A percentile compares a stretch with the other conserved stretches of the same genome.
These are phyloP conservation scores for Solanum appendiculatum DNA, from an alignment of 257 asterid species.

Conservation along the genomic window DNA sequence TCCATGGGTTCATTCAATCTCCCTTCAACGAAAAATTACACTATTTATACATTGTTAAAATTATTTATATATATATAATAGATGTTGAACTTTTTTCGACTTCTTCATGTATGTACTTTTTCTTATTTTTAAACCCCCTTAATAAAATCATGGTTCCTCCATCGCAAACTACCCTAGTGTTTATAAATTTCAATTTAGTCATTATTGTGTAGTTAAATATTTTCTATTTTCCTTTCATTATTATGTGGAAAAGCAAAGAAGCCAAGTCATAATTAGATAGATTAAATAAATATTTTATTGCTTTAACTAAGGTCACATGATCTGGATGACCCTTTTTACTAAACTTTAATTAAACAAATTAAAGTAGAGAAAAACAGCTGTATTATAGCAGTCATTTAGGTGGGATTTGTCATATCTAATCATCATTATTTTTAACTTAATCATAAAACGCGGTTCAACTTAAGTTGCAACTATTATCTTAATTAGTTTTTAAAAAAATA, in stretches of 20 bases:
- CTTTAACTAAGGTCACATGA: neutral
- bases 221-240: neutral
- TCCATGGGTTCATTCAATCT: no score
- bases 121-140: no score
- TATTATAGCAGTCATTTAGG: neutral
- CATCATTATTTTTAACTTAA: neutral
- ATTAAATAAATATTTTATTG: neutral
- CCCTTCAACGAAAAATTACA: no score
- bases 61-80: no score
- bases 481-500: no score
- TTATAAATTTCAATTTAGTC: neutral
- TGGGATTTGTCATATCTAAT: neutral
- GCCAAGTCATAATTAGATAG: neutral
- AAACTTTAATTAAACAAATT: neutral
- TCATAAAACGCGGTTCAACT: neutral
- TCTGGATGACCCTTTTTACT: neutral
- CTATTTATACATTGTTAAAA: no score
- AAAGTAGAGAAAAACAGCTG: neutral
- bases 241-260: neutral
- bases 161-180: no score
- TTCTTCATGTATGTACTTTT: no score
- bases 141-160: no score
- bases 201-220: neutral
- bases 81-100: no score
- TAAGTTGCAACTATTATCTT: neutral